Conservation (phyloP, 331 rosid genomes). For the Quercus tomentella region DNA sequence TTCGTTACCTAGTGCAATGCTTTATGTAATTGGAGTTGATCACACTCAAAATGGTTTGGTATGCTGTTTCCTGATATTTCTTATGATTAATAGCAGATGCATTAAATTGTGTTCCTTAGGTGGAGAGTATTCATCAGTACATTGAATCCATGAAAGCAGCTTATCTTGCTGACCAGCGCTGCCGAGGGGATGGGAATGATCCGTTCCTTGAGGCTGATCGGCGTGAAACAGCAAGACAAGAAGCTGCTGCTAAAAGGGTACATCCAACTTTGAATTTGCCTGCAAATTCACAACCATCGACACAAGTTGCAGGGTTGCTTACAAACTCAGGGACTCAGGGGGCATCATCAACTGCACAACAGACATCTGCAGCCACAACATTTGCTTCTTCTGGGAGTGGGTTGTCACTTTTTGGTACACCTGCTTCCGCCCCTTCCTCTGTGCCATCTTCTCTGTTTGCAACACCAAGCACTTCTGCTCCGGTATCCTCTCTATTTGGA, state of each 20-base stretch:
- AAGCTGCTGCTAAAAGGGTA: slow-evolving; percentile 88
- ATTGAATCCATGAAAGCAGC: slow-evolving; percentile 90
- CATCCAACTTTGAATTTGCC: slow-evolving; percentile 94
- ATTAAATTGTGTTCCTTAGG: slow-evolving; percentile 46
- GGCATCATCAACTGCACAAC: slow-evolving; percentile 40
- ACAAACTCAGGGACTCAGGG: slow-evolving; percentile 67
- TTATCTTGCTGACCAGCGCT: slow-evolving; percentile 85
- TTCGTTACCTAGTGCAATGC: too few relatives aligned
- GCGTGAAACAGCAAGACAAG: slow-evolving; percentile 93
- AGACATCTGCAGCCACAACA: slow-evolving; percentile 45
- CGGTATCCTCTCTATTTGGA: slow-evolving; percentile 50
- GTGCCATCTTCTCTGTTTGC: slow-evolving; percentile 61
- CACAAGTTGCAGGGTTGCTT: slow-evolving; percentile 80
- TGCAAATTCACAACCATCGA: slow-evolving; percentile 73
- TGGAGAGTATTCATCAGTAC: slow-evolving; percentile 90
- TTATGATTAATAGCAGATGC: not conserved
- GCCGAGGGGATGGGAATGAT: slow-evolving; percentile 73
- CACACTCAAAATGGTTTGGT: not conserved
- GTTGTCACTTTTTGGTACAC: slow-evolving; percentile 65
- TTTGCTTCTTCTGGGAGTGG: slow-evolving; percentile 72
- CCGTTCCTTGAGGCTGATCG: slow-evolving; percentile 98
- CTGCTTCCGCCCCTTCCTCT: slow-evolving; percentile 63
- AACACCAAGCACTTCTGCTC: slow-evolving; percentile 73
- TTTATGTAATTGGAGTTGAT: too few relatives aligned
- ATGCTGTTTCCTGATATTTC: not conserved